phyloP scores from a whole-genome alignment of 2,329 filamentous ascomycete species.

The Fusarium staphyleae region DNA sequence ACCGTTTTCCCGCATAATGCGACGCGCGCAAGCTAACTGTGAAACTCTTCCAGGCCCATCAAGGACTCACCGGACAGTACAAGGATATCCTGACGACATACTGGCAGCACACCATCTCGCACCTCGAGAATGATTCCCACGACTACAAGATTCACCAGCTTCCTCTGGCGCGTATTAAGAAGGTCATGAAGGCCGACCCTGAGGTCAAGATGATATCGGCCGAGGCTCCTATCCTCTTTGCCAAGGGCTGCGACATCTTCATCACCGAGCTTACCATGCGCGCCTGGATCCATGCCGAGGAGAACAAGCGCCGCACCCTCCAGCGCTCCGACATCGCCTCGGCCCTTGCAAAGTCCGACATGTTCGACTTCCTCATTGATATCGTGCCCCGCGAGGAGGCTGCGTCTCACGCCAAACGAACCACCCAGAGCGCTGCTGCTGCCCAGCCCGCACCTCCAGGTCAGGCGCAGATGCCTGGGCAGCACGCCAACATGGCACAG shows the following conservation, averaged over 20 bases:
- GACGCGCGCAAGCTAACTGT: background rate
- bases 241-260: constrained; percentile 98
- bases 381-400: constrained; percentile 97
- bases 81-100: constrained; percentile 98
- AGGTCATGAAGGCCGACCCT: constrained; percentile 99
- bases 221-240: constrained; percentile 96
- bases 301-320: constrained; percentile 95
- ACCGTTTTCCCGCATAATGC: background rate
- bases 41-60: constrained; percentile 74
- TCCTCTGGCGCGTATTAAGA: constrained; percentile 97
- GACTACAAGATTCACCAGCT: constrained; percentile 99
- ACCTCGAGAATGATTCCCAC: constrained; percentile 92
- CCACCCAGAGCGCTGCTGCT: constrained; percentile 57
- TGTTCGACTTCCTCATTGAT: constrained; percentile 99
- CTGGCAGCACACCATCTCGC: constrained; percentile 98
- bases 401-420: constrained; percentile 81
- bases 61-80: constrained; percentile 90
- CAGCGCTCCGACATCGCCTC: constrained; percentile 97
- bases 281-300: constrained; percentile 98
- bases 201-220: constrained; percentile 99
- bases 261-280: constrained; percentile 99
- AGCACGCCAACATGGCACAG: constrained; percentile 58
- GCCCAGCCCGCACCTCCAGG: constrained; percentile 56
- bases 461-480: constrained; percentile 61
- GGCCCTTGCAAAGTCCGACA: constrained; percentile 94